These are phyloP conservation scores for Pulicaria dysenterica DNA, from an alignment of 129 eudicot species.

Conservation along the genomic window DNA sequence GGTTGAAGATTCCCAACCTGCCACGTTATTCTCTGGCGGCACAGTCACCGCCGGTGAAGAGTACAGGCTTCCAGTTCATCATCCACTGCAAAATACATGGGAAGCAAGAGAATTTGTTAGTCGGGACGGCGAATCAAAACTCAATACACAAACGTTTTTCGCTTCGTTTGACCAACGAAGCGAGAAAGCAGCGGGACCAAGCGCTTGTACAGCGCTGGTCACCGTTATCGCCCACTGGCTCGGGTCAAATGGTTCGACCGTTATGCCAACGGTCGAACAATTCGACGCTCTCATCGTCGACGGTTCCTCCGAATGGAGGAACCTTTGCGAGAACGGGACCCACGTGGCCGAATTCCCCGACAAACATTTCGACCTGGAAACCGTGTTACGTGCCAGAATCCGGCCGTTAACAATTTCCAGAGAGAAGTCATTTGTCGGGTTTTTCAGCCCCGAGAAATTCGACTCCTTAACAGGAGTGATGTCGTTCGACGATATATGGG, in stretches of 20 bases:
- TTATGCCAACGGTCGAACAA: constrained; percentile 53
- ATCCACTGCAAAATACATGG: constrained; percentile 39
- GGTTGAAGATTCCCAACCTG: constrained; percentile 13
- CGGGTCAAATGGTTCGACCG: constrained; percentile 28
- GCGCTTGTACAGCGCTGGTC: constrained; percentile 77
- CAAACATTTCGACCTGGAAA: constrained; percentile 78
- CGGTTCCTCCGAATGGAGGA: constrained; percentile 78
- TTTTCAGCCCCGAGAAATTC: constrained; percentile 68
- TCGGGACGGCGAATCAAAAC: constrained; percentile 63
- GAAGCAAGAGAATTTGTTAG: constrained; percentile 54
- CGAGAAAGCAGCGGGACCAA: constrained; percentile 69
- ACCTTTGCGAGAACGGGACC: constrained; percentile 44
- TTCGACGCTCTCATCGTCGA: constrained; percentile 62
- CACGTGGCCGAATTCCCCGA: constrained; percentile 53
- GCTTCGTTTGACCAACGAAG: constrained; percentile 80
- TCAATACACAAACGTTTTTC: constrained; percentile 53
- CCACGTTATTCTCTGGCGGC: constrained; percentile 3
- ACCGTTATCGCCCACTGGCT: constrained; percentile 83
- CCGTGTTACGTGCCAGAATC: constrained; percentile 54
- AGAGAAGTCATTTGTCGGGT: constrained; percentile 55
- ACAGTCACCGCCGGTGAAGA: not conserved
- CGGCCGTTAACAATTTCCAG: constrained; percentile 54
- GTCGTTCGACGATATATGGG: constrained; percentile 77
- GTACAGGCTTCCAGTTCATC: constrained; percentile 3
- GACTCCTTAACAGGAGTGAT: constrained; percentile 56